phyloP scores from a whole-genome alignment of 1,284 basidiomycete species.

The Boletus sp. region DNA sequence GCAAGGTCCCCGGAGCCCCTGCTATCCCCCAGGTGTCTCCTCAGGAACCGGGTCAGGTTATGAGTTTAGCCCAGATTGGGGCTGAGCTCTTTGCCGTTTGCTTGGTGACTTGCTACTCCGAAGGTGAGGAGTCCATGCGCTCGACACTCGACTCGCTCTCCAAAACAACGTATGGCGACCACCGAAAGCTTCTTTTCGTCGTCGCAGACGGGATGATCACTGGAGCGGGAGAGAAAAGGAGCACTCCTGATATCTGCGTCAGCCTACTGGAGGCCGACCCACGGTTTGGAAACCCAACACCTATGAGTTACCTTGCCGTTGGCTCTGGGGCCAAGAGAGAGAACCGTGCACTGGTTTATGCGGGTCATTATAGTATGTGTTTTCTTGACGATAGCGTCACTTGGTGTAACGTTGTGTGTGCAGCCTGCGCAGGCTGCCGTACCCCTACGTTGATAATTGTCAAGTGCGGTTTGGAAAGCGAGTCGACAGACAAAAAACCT shows the following conservation, averaged over 20 bases:
- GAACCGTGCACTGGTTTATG: slow-evolving; percentile 98
- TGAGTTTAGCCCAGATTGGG: slow-evolving; percentile 88
- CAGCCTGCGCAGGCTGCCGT: slow-evolving; percentile 81
- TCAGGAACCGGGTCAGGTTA: slow-evolving; percentile 59
- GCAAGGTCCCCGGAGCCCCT: slow-evolving; percentile 43
- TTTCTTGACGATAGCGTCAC: slow-evolving; percentile 1
- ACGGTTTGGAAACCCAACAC: slow-evolving; percentile 93
- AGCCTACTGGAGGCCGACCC: slow-evolving; percentile 91
- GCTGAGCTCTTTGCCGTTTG: slow-evolving; percentile 94
- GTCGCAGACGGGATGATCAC: slow-evolving; percentile 99
- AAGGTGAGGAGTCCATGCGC: slow-evolving; percentile 90
- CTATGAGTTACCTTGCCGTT: slow-evolving; percentile 94
- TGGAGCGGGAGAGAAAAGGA: slow-evolving; percentile 91
- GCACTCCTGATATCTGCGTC: slow-evolving; percentile 97
- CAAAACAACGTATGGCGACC: slow-evolving; percentile 87
- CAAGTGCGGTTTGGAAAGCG: slow-evolving; percentile 92
- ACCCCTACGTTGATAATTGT: slow-evolving; percentile 97
- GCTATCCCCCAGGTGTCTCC: slow-evolving; percentile 52
- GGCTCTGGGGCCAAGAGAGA: slow-evolving; percentile 88
- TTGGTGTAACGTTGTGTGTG: slow-evolving; percentile 5
- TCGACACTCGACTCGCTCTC: slow-evolving; percentile 95
- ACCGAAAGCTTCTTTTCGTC: slow-evolving; percentile 90
- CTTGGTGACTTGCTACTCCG: slow-evolving; percentile 97
- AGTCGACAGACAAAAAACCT: slow-evolving; percentile 89
- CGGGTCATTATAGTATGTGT: slow-evolving; percentile 93